Percentiles rank a stretch among this genome's conserved stretches.
These are phyloP conservation scores for Inonotus obliquus DNA, from an alignment of 1,284 basidiomycete genomes.

Conservation along the genomic window DNA sequence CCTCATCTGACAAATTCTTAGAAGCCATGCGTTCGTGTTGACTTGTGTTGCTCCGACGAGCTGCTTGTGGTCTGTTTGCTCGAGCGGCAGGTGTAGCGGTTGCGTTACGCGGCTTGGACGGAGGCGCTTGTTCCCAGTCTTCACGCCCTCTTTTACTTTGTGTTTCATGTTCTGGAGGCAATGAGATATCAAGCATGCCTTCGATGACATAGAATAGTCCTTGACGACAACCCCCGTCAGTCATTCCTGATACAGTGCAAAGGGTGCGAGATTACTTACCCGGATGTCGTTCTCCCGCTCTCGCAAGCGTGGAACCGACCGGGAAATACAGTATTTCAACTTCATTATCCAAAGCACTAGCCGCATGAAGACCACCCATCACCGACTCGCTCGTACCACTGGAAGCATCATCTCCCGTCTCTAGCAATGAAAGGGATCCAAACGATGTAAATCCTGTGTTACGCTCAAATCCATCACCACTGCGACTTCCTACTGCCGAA, in stretches of 20 bases:
- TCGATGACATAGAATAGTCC: constrained; percentile 98
- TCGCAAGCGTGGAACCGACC: constrained; percentile 82
- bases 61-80: neutral
- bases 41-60: neutral
- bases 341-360: constrained; percentile 87
- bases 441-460: constrained; percentile 66
- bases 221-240: constrained; percentile 23
- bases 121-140: constrained; percentile 19
- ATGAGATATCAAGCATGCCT: constrained; percentile 89
- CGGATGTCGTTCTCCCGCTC: constrained; percentile 86
- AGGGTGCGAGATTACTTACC: constrained; percentile 37
- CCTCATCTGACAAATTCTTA: constrained; percentile 13
- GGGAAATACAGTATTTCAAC: constrained; percentile 94
- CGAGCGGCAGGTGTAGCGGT: neutral
- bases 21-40: neutral
- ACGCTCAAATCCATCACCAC: constrained; percentile 33
- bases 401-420: constrained; percentile 64
- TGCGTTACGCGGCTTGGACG: neutral
- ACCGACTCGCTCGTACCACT: constrained; percentile 63
- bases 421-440: constrained; percentile 80
- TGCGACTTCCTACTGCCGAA: constrained; percentile 41
- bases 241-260: constrained; percentile 7
- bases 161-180: constrained; percentile 49
- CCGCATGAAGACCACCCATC: constrained; percentile 50
- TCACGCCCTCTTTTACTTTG: neutral